Percentiles rank a stretch among this genome's conserved stretches.
phyloP scores from a whole-genome alignment of 2,329 filamentous ascomycete species.

The Paecilomyces sp. region DNA sequence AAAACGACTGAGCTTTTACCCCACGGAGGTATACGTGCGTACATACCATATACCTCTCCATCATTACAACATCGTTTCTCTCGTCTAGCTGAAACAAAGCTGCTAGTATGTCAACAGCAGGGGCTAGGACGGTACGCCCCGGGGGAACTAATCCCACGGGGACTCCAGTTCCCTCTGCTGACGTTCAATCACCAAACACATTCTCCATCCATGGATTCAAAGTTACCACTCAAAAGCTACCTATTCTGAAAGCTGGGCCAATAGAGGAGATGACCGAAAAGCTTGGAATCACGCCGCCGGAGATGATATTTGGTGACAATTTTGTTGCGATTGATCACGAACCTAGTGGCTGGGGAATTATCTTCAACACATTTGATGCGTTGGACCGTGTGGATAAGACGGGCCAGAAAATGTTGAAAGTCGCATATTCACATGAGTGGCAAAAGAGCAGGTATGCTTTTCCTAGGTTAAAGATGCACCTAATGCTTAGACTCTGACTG shows the following conservation, averaged over 20 bases:
- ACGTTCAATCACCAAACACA: constrained; percentile 41
- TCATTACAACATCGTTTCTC: not conserved
- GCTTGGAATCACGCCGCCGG: constrained; percentile 80
- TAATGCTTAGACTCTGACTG: not conserved
- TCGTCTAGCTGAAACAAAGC: not conserved
- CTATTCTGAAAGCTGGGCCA: constrained; percentile 84
- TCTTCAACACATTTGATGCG: constrained; percentile 80
- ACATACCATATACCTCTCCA: not conserved
- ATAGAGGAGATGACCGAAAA: constrained; percentile 77
- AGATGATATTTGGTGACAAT: constrained; percentile 99
- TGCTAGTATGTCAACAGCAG: not conserved
- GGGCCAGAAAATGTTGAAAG: constrained; percentile 80
- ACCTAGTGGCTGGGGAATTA: constrained; percentile 68
- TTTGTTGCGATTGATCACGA: constrained; percentile 66
- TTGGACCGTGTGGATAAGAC: constrained; percentile 93
- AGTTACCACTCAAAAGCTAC: constrained; percentile 79
- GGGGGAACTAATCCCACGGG: not conserved
- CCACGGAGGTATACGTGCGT: not conserved
- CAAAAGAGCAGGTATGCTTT: constrained; percentile 53
- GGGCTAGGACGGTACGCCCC: not conserved
- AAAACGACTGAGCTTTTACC: not conserved
- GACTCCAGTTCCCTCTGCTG: constrained; percentile 8
- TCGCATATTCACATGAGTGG: constrained; percentile 90
- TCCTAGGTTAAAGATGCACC: not conserved
- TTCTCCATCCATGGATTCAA: constrained; percentile 62